Evolutionary conservation across 1,284 basidiomycete genomes (phyloP).

Genomic region (Ganoderma leucocontextum): DNA sequence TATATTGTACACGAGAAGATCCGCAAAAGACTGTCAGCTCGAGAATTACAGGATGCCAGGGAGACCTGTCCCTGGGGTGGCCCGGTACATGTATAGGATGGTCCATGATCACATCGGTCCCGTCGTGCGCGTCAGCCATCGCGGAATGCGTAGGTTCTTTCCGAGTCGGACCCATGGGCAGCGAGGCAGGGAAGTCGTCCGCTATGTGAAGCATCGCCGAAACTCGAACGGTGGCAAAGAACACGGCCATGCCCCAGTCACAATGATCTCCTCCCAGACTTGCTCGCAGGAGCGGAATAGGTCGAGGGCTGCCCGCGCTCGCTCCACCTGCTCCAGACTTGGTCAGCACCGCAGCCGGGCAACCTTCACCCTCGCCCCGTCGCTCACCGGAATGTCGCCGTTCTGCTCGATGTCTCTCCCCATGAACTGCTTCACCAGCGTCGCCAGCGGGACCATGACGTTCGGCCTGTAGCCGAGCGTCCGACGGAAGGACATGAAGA

Average conservation of each 20-base stretch:
- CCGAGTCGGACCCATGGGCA: neutral
- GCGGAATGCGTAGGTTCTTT: neutral
- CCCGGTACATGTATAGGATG: conserved; percentile 10
- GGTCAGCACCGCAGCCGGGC: conserved; percentile 22
- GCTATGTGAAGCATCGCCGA: conserved; percentile 44
- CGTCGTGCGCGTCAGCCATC: conserved; percentile 6
- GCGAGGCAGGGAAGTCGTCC: conserved; percentile 11
- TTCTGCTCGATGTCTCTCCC: conserved; percentile 54
- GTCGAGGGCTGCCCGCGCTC: conserved; percentile 60
- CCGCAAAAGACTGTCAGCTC: conserved; percentile 3
- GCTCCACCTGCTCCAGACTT: conserved; percentile 52
- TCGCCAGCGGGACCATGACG: conserved; percentile 50
- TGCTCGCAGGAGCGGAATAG: conserved; percentile 63
- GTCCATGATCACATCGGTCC: conserved; percentile 17
- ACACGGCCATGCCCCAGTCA: conserved; percentile 62
- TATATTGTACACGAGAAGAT: neutral
- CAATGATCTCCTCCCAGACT: conserved; percentile 57
- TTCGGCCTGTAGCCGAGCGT: conserved; percentile 49
- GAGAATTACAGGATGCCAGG: conserved; percentile 21
- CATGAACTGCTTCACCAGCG: conserved; percentile 61
- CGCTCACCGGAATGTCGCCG: conserved; percentile 60
- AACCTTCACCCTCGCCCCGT: neutral
- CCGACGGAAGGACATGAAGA: conserved; percentile 62
- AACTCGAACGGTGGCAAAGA: conserved; percentile 46
- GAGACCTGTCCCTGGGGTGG: conserved; percentile 13